Conservation (phyloP, 345 rosid species). For the Pistacia integerrima region DNA sequence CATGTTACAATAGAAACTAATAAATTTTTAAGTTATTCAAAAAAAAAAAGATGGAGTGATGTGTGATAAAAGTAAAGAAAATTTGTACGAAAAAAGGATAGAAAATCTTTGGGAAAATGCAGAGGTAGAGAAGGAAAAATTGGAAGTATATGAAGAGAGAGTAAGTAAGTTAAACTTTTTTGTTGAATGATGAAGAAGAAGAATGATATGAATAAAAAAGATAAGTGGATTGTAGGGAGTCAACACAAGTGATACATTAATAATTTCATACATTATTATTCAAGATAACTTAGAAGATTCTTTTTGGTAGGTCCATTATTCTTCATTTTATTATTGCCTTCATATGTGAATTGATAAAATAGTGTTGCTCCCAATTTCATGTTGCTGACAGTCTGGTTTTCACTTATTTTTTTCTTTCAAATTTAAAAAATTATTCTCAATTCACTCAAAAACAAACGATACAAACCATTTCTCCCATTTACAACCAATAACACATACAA, state of each 20-base stretch:
- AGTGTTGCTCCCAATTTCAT: neutral
- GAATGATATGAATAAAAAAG: neutral
- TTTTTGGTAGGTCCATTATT: constrained; percentile 25
- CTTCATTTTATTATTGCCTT: too few relatives aligned
- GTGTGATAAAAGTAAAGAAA: too few relatives aligned
- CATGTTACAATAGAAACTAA: too few relatives aligned
- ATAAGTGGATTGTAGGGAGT: constrained; percentile 16
- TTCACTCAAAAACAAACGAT: constrained; percentile 11
- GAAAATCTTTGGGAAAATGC: too few relatives aligned
- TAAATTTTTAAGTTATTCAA: too few relatives aligned
- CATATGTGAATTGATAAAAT: too few relatives aligned
- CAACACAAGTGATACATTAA: constrained; percentile 24
- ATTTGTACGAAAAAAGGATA: too few relatives aligned
- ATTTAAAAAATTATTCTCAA: constrained; percentile 4
- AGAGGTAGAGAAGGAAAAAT: neutral
- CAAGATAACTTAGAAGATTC: constrained; percentile 35
- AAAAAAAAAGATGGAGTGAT: too few relatives aligned
- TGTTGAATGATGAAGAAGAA: constrained; percentile 15
- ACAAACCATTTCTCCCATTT: constrained; percentile 19
- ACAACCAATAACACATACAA: constrained; percentile 12
- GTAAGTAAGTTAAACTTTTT: neutral
- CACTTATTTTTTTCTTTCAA: neutral
- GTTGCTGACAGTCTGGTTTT: constrained; percentile 17
- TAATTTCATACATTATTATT: constrained; percentile 16
- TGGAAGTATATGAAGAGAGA: neutral